Base-by-base conservation (phyloP, 768 basidiomycete species). In the Symmetrospora coprosmae region DNA sequence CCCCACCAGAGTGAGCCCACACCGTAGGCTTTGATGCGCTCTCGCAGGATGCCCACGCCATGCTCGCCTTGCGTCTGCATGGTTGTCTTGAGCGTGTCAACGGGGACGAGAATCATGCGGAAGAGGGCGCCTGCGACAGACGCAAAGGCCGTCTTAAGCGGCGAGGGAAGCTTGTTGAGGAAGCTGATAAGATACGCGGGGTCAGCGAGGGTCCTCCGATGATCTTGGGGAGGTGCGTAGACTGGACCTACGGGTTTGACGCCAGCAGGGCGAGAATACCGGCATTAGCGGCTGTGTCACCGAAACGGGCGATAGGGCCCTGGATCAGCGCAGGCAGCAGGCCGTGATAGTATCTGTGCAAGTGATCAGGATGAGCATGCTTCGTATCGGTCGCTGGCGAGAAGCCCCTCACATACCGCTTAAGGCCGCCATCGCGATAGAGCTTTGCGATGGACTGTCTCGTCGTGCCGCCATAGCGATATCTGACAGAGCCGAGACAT, bases 241-340 rank as follows among this genome's bases (percentile, higher is more conserved):
- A 34, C 4, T 13, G 49, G 6, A 4, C 49, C 38, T 30, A 50
- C 43, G 80, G 73, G 71, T 94, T 85, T 4, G 82, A 83, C 60
- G 83, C 73, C 25, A 96, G 76, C 2, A 96, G 77, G 0, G 88
- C 89, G 21, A 92, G 77, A 61, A 94, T 88, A 8, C 89, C 91
- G 0, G 79, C 87, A 70, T 96, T 94, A 21, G 91, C 87, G 1
- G 88, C 88, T 2, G 92, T 96, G 72, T 97, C 92, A 0, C 89
- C 90, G 70, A 97, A 96, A 13, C 92, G 68, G 0, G 77, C 61
- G 28, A 41, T 84, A 0, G 68, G 68, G 2, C 70, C 91, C 73
- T 87, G 91, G 50, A 97, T 66, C 59, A 91, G 81, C 0, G 91
- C 92, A 0, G 90, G 86, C 0, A 72, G 68, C 34, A 97, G 78